Conservation (phyloP, 2,329 filamentous ascomycete genomes). For the Fusarium albidum region DNA sequence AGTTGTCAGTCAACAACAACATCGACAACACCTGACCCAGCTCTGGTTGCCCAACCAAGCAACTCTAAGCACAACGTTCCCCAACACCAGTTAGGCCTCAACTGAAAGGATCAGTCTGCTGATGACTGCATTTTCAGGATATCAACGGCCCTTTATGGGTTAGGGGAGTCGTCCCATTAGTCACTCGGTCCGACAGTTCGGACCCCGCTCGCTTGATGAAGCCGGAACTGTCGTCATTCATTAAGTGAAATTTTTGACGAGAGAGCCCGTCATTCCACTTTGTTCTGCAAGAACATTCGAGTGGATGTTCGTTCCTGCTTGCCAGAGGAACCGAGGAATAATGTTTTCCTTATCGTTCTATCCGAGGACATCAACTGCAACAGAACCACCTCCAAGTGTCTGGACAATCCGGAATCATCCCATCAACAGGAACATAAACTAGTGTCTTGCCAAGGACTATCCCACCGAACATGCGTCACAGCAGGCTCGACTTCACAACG, state of each 20-base stretch:
- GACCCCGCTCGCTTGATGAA: not conserved
- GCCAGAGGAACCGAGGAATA: not conserved
- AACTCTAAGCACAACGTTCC: not conserved
- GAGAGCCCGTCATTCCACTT: too few species aligned
- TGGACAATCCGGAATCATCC: too few species aligned
- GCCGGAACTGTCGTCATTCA: not conserved
- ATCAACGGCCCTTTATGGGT: not conserved
- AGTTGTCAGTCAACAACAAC: too few species aligned
- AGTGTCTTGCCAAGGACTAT: conserved; percentile 24
- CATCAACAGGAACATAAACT: not conserved
- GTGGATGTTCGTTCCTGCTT: not conserved
- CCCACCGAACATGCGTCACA: conserved; percentile 25
- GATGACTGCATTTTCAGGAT: not conserved
- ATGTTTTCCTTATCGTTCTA: too few species aligned
- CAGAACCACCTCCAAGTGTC: too few species aligned
- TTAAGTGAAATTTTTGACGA: too few species aligned
- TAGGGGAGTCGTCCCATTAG: conserved; percentile 2
- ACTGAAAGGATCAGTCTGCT: not conserved
- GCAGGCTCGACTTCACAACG: conserved; percentile 20
- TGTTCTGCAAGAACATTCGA: not conserved
- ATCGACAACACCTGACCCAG: too few species aligned
- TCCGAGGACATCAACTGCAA: too few species aligned
- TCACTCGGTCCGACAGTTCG: conserved; percentile 9
- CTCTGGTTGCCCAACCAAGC: not conserved
- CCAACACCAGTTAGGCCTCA: not conserved